Base-by-base conservation (phyloP, 164 flowering plant species). In the Cinnamomum micranthum region DNA sequence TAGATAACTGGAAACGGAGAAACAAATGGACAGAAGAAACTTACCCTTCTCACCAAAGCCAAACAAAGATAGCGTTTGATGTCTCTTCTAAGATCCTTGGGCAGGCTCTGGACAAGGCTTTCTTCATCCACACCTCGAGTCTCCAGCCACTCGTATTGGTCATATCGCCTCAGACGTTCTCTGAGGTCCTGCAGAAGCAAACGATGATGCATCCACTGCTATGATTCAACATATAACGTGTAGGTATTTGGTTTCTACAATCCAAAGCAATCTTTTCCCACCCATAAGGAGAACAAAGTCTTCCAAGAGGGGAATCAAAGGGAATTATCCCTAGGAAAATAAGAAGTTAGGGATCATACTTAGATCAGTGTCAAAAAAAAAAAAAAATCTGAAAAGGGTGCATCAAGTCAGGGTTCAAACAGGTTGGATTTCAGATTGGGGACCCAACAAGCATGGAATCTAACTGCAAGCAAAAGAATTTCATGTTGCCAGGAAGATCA, bases 181-280 rank as follows among this genome's bases (percentile, higher is more conserved):
- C 95, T 88, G 19, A 96, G 97, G 6, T 94, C 97, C 64, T 80
- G 95, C 27, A 98, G 99, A 35, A 96, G 97, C 84, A 96, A 74
- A n/a, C 99, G 97, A 71, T 96, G 98, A 87, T 94, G 98, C 99
- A 96, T 96, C 99, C 99, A 96, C 84, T 96, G 99, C 60, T 55
- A 55, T 55, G 60, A 55, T 55, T 11, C 60, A 55, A 55, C 5
- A 55, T 15, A 55, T 15, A 55, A 55, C 6, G 47, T 41, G 47
- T 9, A 41, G 47, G 47, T 41, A 6, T 35, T 35, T 35, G 47
- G 10, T 35, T 7, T 41, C 47, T 41, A 55, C n/a, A 55, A 55
- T 55, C 60, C 60, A 2, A 20, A 55, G 60, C 20, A 55, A 20
- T 35, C 47, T 35, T 41, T 41, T 41, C 11, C 47, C 47, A 41